Conservation (phyloP, 2,329 filamentous ascomycete genomes). For the Colletotrichum karsti region DNA sequence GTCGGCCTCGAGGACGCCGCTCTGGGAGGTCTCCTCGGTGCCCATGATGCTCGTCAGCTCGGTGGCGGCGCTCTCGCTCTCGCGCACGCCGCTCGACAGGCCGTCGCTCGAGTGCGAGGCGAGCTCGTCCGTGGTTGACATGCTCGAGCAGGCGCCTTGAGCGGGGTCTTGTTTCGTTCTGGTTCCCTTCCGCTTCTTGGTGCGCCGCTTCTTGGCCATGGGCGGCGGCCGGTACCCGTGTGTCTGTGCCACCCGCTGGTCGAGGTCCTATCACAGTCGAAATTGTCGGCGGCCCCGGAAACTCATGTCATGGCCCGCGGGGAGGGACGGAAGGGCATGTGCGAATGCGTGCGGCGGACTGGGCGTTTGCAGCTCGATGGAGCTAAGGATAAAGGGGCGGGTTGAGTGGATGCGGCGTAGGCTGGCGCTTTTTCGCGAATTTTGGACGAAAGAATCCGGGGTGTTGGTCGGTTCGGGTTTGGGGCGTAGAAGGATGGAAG, state of each 20-base stretch:
- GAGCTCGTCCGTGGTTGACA: slow-evolving; percentile 42
- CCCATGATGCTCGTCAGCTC: slow-evolving; percentile 47
- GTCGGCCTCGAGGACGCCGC: slow-evolving; percentile 32
- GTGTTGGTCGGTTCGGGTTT: neutral
- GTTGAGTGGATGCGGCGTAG: slow-evolving; percentile 2
- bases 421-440: neutral
- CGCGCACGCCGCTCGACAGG: slow-evolving; percentile 38
- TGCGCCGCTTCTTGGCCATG: slow-evolving; percentile 45
- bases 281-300: neutral
- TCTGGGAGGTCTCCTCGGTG: slow-evolving; percentile 40
- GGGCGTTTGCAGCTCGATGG: neutral
- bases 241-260: slow-evolving; percentile 23
- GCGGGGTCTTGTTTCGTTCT: slow-evolving; percentile 28
- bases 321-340: neutral
- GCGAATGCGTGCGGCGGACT: neutral
- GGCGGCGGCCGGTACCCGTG: slow-evolving; percentile 33
- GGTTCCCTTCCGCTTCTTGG: slow-evolving; percentile 37
- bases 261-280: slow-evolving; percentile 20
- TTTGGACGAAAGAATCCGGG: slow-evolving; percentile 9
- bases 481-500: neutral
- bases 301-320: slow-evolving; percentile 22
- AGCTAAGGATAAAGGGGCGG: slow-evolving; percentile 1
- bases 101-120: slow-evolving; percentile 44
- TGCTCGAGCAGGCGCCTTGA: slow-evolving; percentile 30
- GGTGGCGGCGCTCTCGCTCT: slow-evolving; percentile 43